Percentiles rank a stretch among this genome's conserved stretches.
These are phyloP conservation scores for Myriosclerotinia curreyana DNA, from an alignment of 2,329 filamentous ascomycete genomes.

Conservation along the genomic window DNA sequence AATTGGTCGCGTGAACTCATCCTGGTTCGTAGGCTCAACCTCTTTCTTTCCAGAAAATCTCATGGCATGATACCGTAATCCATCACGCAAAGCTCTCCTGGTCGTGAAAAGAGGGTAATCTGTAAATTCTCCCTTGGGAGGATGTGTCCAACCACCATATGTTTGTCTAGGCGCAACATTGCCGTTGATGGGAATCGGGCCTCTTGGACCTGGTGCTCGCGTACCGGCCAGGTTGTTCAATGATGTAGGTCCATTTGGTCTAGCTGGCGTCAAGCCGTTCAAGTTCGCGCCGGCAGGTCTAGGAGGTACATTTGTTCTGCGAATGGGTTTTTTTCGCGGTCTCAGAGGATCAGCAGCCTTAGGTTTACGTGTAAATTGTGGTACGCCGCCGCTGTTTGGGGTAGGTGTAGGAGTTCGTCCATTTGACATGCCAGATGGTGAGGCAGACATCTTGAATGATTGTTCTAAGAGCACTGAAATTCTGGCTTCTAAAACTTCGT, in stretches of 20 bases:
- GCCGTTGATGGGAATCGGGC: constrained; percentile 32
- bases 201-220: constrained; percentile 23
- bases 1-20: constrained; percentile 83
- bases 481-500: not conserved
- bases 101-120: constrained; percentile 77
- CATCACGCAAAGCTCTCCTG: constrained; percentile 74
- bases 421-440: constrained; percentile 46
- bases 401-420: constrained; percentile 48
- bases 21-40: constrained; percentile 66
- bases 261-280: constrained; percentile 25
- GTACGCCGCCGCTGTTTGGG: constrained; percentile 48
- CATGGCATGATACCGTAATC: constrained; percentile 83
- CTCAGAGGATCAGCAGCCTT: constrained; percentile 61
- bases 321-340: constrained; percentile 53
- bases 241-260: constrained; percentile 11
- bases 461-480: not conserved
- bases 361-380: constrained; percentile 47
- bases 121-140: constrained; percentile 45
- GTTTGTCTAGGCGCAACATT: constrained; percentile 34
- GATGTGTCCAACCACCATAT: constrained; percentile 58
- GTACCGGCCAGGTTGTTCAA: constrained; percentile 22
- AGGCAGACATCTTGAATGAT: constrained; percentile 42
- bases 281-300: constrained; percentile 26
- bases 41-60: constrained; percentile 62
- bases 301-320: constrained; percentile 40